Base-by-base conservation (phyloP, 192 early-diverging fungal species). In the Rhizophagus prolifer region DNA sequence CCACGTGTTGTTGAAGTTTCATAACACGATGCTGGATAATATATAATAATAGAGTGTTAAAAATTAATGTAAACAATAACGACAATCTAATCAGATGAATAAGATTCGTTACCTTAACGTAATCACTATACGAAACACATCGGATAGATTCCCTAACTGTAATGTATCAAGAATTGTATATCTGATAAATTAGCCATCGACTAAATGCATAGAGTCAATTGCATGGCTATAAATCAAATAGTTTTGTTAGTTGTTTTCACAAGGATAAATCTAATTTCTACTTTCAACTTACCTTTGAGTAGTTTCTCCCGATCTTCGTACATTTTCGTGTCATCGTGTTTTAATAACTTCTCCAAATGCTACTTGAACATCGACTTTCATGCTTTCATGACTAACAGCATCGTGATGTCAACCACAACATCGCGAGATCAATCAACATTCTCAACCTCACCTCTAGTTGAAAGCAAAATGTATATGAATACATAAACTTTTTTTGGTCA, bases 321-420 rank as follows among this genome's bases (percentile, higher is more conserved):
- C 5, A n/a, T 66, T 41, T 75, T 75, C 23, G 64, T 66, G 62
- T 75, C 62, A 65, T 75, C 74, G 21, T 31, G 74, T 66, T 75
- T 75, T 16, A 75, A 75, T 75, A 50, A 75, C 46, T 30, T 75
- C 74, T 16, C 74, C 74, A 75, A 75, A 75, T 50, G 26, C 74
- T 75, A 75, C 34, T 75, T 75, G 74, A 75, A 75, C 41, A 16
- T 34, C 4, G 62, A 50, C 65, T 30, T 66, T 66, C 63, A n/a
- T 50, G 50, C 74, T 50, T 75, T 75, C 26, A 75, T 75, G 19
- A 61, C 34, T 65, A 75, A 75, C 21, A 50, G 74, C 59, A 54
- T 75, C 74, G 47, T 75, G 46, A 75, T 65, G 13, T 46, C 74
- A 75, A 61, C 3, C 65, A 36, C 62, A 41, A 63, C 46, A 10